Conservation (phyloP, 805 yeast genomes). For the Metschnikowia hibisci region DNA sequence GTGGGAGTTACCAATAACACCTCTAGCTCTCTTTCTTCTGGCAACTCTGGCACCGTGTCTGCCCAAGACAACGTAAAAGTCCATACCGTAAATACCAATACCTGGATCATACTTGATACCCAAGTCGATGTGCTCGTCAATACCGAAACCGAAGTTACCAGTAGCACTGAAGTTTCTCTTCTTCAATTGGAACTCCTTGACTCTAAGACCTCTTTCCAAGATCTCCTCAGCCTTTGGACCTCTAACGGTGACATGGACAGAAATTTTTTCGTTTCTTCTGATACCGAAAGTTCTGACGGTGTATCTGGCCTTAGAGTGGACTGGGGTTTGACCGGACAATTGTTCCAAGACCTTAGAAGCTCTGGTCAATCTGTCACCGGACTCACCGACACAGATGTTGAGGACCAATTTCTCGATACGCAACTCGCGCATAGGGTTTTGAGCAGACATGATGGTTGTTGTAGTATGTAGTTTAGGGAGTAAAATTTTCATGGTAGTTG, state of each 20-base stretch:
- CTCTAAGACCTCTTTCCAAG: conserved; percentile 99
- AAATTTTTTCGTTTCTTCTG: conserved; percentile 99
- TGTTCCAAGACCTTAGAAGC: conserved; percentile 99
- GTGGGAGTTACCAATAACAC: conserved; percentile 89
- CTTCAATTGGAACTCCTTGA: conserved; percentile 97
- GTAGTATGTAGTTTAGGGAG: conserved; percentile 7
- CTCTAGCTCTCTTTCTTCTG: conserved; percentile 94
- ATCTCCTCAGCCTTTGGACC: conserved; percentile 99
- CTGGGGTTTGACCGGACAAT: conserved; percentile 99
- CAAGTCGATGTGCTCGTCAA: conserved; percentile 98
- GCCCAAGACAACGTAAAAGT: conserved; percentile 98
- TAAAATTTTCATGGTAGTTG: conserved; percentile 9
- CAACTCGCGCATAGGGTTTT: conserved; percentile 97
- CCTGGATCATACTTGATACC: conserved; percentile 99
- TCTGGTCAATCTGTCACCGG: conserved; percentile 99
- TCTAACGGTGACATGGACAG: conserved; percentile 98
- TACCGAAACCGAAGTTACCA: conserved; percentile 99
- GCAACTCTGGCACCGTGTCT: conserved; percentile 99
- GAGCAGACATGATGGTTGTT: conserved; percentile 36
- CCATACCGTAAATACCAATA: conserved; percentile 99
- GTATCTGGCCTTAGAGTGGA: conserved; percentile 99
- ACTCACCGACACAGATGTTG: conserved; percentile 99
- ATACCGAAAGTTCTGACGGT: conserved; percentile 99
- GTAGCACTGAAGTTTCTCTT: conserved; percentile 94
- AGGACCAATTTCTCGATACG: conserved; percentile 98